These are phyloP conservation scores for Barbatosphaeria neglecta DNA, from an alignment of 495 filamentous ascomycete genomes.

Conservation along the genomic window DNA sequence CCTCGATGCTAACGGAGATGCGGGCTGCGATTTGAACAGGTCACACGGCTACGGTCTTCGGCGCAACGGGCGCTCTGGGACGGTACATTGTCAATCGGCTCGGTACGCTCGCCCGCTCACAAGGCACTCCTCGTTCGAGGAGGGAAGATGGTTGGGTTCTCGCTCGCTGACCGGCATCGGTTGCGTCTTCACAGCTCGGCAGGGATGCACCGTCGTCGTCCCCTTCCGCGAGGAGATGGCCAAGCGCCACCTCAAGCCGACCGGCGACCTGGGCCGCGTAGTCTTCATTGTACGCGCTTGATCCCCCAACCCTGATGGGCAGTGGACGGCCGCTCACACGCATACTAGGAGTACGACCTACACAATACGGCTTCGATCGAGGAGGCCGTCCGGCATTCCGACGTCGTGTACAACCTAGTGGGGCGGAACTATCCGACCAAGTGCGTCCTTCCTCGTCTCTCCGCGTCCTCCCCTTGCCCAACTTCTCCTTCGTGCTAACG, in stretches of 20 bases:
- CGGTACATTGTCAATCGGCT: conserved; percentile 96
- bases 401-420: conserved; percentile 92
- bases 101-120: conserved; percentile 43
- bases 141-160: conserved; percentile 1
- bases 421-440: conserved; percentile 94
- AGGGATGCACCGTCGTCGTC: conserved; percentile 86
- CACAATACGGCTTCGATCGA: conserved; percentile 93
- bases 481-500: too few relatives aligned
- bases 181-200: conserved; percentile 48
- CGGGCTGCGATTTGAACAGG: conserved; percentile 52
- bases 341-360: conserved; percentile 75
- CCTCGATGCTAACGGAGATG: conserved; percentile 15
- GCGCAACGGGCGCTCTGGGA: conserved; percentile 90
- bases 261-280: conserved; percentile 84
- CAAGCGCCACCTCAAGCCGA: conserved; percentile 90
- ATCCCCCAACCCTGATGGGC: background rate
- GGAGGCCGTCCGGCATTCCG: conserved; percentile 90
- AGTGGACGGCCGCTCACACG: background rate
- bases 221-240: conserved; percentile 96
- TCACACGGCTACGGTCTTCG: conserved; percentile 94
- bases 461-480: too few relatives aligned
- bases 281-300: conserved; percentile 56
- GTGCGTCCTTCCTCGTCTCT: conserved; percentile 37
- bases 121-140: too few relatives aligned
- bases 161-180: conserved; percentile 20